Base-by-base conservation (phyloP, 139 green algal genomes). In the Pseudopediastrum boryanum region DNA sequence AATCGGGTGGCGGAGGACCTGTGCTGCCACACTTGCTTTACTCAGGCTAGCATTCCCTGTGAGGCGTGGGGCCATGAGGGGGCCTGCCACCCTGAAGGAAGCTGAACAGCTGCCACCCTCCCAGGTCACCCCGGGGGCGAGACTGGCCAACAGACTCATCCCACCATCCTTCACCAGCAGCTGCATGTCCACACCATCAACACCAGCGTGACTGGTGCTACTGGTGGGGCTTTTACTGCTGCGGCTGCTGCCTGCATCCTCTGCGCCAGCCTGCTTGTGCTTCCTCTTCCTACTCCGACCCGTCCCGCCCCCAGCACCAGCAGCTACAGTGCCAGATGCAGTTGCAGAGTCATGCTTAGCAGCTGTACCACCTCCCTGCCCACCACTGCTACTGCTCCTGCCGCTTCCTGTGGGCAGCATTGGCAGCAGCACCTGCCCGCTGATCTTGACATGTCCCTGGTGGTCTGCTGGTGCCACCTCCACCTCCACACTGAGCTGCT, bases 111-210 rank as follows among this genome's bases (percentile, higher is more conserved):
- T 62, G 36, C 94, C 94, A 39, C 73, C 69, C 59, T 89, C 84
- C 94, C 94, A 98, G 52, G 80, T 75, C 41, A 92, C 71, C 33
- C 89, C 90, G 1, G 93, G 92, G 2, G 84, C 48, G 8, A 97
- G 54, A 3, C 90, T 87, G 27, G 85, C 85, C 42, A 98, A 62
- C 19, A 98, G 82, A 42, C 76, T 73, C 90, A 98, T 94, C 76
- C 94, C 94, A 29, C 84, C 84, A 73, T 98, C 94, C 48, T 87
- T 87, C 10, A 98, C 86, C 35, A 35, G 76, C 71, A 94, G 56
- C 35, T 82, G 63, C 39, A 95, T 80, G 35, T 92, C 85, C 52
- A 94, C 25, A 19, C 63, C 54, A 12, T 85, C 74, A 4, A 8
- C n/a, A 25, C 77, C 38, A 31, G 36, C 3, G 9, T 29, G 1